Evolutionary conservation across 495 filamentous ascomycete species (phyloP).

Genomic region (Penicillium psychrofluorescens): DNA sequence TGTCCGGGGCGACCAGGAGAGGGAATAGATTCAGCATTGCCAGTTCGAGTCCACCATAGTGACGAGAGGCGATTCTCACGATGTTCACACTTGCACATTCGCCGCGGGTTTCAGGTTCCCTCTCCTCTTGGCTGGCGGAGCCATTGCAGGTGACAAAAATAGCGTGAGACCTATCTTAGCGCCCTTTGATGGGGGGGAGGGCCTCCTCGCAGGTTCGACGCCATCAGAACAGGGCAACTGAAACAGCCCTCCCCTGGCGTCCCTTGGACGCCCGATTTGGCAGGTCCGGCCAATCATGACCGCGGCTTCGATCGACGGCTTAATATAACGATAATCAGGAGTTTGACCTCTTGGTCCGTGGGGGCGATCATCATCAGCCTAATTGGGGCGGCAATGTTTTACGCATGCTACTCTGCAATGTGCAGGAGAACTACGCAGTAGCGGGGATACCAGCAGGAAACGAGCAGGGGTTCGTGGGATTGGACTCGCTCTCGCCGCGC

Average conservation of each 20-base stretch:
- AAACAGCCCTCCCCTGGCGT: slow-evolving; percentile 20
- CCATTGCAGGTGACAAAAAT: slow-evolving; percentile 21
- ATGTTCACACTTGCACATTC: no score
- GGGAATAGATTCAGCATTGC: no score
- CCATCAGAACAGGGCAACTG: slow-evolving; percentile 2
- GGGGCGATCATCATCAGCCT: slow-evolving; percentile 12
- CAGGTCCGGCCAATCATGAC: slow-evolving; percentile 10
- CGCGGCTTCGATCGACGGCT: not conserved
- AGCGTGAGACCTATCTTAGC: slow-evolving; percentile 8
- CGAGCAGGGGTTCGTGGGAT: no score
- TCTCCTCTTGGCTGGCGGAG: slow-evolving; percentile 7
- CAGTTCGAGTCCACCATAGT: no score
- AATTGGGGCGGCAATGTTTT: slow-evolving; percentile 12
- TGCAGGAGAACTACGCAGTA: no score
- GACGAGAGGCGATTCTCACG: slow-evolving; percentile 1
- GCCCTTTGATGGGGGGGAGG: slow-evolving; percentile 8
- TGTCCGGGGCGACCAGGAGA: no score
- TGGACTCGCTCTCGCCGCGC: no score
- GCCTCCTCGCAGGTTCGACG: slow-evolving; percentile 3
- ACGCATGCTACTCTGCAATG: no score
- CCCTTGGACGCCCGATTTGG: slow-evolving; percentile 2
- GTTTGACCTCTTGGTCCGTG: slow-evolving; percentile 9
- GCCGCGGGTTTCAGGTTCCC: not conserved
- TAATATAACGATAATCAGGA: not conserved
- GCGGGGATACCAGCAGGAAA: no score